Conservation (phyloP, 352 stramenopile genomes). For the Blastocystis sp. region DNA sequence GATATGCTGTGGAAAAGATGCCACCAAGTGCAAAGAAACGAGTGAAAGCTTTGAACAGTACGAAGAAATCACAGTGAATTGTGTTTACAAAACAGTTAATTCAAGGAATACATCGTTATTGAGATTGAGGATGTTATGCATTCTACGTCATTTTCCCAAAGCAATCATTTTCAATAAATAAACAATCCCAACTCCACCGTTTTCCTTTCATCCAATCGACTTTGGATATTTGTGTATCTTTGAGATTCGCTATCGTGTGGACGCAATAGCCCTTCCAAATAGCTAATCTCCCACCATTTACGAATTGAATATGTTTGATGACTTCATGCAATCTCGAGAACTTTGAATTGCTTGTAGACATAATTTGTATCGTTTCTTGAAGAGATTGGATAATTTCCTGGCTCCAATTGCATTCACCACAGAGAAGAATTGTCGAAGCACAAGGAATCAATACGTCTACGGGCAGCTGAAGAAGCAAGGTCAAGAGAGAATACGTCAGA, state of each 20-base stretch:
- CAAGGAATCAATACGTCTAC: not conserved
- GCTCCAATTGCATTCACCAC: not conserved
- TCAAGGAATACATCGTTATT: too few relatives aligned
- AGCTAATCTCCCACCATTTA: not conserved
- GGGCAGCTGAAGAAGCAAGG: not conserved
- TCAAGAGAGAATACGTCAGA: not conserved
- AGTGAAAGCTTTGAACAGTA: not conserved
- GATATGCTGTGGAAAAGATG: constrained; percentile 56
- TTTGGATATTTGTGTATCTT: too few relatives aligned
- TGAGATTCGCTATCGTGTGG: too few relatives aligned
- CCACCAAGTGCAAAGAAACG: not conserved
- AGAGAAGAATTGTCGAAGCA: not conserved
- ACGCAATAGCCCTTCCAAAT: not conserved
- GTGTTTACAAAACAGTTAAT: not conserved
- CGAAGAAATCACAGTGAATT: not conserved
- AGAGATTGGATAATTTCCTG: not conserved
- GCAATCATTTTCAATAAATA: too few relatives aligned
- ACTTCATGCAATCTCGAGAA: not conserved
- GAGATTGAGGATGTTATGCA: not conserved
- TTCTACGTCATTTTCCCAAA: too few relatives aligned
- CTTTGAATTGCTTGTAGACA: not conserved
- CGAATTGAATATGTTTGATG: not conserved
- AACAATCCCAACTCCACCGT: too few relatives aligned
- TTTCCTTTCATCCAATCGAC: too few relatives aligned
- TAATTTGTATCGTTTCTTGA: not conserved